Evolutionary conservation across 805 yeast genomes (phyloP).

Genomic region (Candida patagonica): DNA sequence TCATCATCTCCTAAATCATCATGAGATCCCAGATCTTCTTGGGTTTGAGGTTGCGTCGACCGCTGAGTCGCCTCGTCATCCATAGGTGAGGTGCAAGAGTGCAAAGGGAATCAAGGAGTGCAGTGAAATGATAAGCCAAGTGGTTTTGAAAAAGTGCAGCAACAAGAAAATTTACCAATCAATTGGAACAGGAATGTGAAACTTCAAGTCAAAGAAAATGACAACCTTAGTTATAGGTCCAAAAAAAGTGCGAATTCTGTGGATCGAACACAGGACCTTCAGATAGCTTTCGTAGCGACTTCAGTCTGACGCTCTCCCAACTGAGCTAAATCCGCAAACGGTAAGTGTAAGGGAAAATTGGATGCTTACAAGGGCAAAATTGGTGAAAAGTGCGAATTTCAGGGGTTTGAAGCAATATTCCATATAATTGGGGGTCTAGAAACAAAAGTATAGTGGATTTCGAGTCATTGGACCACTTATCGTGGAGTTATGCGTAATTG

Average conservation of each 20-base stretch:
- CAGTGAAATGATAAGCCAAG: not conserved
- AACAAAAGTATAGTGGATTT: no score
- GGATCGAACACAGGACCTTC: constrained; percentile 89
- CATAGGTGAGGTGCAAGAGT: not conserved
- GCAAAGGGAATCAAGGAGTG: not conserved
- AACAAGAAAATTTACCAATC: not conserved
- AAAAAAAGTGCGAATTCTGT: constrained; percentile 37
- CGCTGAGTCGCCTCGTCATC: constrained; percentile 12
- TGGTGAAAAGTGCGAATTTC: no score
- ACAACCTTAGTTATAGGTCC: no score
- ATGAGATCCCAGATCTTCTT: not conserved
- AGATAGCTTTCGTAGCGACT: constrained; percentile 38
- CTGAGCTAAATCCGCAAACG: constrained; percentile 36
- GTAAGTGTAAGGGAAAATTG: not conserved
- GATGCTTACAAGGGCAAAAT: not conserved
- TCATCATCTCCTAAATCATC: constrained; percentile 6
- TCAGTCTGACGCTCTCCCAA: constrained; percentile 44
- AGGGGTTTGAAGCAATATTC: no score
- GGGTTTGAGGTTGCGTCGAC: constrained; percentile 7
- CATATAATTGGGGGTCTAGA: no score
- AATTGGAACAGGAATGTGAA: not conserved
- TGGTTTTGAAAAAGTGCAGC: not conserved
- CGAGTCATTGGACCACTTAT: no score
- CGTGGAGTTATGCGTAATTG: no score
- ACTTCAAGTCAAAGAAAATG: no score